Evolutionary conservation across 2,329 filamentous ascomycete genomes (phyloP).

Genomic region (Scedosporium apiospermum): DNA sequence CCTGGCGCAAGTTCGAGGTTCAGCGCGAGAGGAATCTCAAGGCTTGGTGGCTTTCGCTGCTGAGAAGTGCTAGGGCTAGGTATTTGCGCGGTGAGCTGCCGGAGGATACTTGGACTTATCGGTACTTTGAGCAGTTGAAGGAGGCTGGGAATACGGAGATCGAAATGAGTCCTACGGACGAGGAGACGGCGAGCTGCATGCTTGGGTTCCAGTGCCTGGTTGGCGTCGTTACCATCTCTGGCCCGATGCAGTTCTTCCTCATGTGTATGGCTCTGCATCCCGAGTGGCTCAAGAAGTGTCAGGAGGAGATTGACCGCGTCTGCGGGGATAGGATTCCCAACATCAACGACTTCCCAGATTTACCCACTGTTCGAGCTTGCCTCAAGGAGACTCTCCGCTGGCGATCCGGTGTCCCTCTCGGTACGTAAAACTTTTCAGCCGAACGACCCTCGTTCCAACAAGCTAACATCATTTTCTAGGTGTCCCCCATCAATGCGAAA

Average conservation of each 20-base stretch:
- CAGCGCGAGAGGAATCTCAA: constrained; percentile 32
- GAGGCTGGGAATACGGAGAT: constrained; percentile 28
- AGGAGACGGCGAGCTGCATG: constrained; percentile 39
- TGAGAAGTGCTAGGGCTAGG: constrained; percentile 29
- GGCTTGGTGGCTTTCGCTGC: constrained; percentile 35
- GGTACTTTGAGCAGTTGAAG: constrained; percentile 35
- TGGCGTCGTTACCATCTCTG: constrained; percentile 38
- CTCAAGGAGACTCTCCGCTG: constrained; percentile 51
- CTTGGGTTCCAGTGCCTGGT: constrained; percentile 42
- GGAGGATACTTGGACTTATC: constrained; percentile 34
- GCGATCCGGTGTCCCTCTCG: constrained; percentile 45
- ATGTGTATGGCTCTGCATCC: constrained; percentile 44
- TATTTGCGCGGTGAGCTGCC: constrained; percentile 31
- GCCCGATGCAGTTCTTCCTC: constrained; percentile 40
- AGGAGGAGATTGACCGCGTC: constrained; percentile 48
- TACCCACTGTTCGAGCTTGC: constrained; percentile 45
- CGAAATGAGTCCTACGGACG: constrained; percentile 31
- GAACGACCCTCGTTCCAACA: not conserved
- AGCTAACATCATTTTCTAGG: constrained; percentile 13
- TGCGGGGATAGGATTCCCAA: constrained; percentile 44
- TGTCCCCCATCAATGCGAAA: constrained; percentile 39
- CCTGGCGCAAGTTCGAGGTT: constrained; percentile 37
- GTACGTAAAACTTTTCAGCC: constrained; percentile 21
- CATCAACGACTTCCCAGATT: constrained; percentile 35
- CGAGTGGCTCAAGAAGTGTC: constrained; percentile 40